Evolutionary conservation across 345 rosid genomes (phyloP).

Genomic region (Bruguiera sexangula): DNA sequence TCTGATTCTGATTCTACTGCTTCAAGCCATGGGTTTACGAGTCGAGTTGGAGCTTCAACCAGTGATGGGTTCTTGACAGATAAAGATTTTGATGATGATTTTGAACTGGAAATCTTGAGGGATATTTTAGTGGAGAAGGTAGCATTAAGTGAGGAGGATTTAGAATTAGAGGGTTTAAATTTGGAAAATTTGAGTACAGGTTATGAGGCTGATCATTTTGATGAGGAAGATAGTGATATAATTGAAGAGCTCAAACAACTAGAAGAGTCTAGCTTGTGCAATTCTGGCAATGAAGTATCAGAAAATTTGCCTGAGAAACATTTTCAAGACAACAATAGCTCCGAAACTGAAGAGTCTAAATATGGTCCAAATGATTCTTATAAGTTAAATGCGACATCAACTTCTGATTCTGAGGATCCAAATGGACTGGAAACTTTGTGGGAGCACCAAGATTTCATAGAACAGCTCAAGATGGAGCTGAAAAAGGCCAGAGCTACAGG

Average conservation of each 20-base stretch:
- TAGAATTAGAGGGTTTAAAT: constrained; percentile 15
- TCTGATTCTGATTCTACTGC: constrained; percentile 48
- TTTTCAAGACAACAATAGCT: constrained; percentile 7
- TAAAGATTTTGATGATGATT: constrained; percentile 39
- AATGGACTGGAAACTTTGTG: constrained; percentile 59
- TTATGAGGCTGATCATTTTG: constrained; percentile 25
- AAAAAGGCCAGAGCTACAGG: constrained; percentile 79
- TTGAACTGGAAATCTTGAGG: constrained; percentile 11
- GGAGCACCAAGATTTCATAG: constrained; percentile 95
- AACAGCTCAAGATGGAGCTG: constrained; percentile 86
- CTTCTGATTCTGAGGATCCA: constrained; percentile 41
- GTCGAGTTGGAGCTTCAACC: constrained; percentile 40
- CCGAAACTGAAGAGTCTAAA: constrained; percentile 7
- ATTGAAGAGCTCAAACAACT: constrained; percentile 30
- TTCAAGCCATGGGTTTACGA: constrained; percentile 48
- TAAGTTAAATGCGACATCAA: constrained; percentile 13
- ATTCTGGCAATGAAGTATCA: constrained; percentile 3
- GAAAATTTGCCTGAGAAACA: constrained; percentile 12
- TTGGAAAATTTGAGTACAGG: constrained; percentile 11
- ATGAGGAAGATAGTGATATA: constrained; percentile 25
- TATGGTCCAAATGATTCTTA: constrained; percentile 2
- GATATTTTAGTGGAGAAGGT: constrained; percentile 15
- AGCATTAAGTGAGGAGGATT: constrained; percentile 21
- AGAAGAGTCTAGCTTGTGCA: constrained; percentile 24
- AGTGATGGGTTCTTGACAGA: constrained; percentile 58